These are phyloP conservation scores for Geranomyces variabilis DNA, from an alignment of 192 early-diverging fungal genomes.

Conservation along the genomic window DNA sequence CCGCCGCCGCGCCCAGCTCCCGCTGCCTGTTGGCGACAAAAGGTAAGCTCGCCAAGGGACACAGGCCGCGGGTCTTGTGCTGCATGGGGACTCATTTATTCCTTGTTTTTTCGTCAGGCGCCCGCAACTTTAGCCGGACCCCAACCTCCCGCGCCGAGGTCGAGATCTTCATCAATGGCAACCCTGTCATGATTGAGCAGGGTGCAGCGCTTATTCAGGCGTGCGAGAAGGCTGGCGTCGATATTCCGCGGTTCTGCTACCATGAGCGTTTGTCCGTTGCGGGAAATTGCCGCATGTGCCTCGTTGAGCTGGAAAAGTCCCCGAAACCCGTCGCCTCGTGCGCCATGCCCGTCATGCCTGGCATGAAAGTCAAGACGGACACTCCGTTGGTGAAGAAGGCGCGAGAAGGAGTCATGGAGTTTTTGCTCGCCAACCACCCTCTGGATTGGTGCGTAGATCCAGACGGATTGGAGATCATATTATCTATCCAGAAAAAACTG, in stretches of 20 bases:
- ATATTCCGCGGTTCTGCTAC: slow-evolving; percentile 82
- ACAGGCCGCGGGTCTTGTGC: no score
- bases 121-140: slow-evolving; percentile 28
- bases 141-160: slow-evolving; percentile 33
- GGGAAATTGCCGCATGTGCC: slow-evolving; percentile 99
- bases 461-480: slow-evolving; percentile 29
- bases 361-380: slow-evolving; percentile 96
- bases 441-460: slow-evolving; percentile 74
- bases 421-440: slow-evolving; percentile 95
- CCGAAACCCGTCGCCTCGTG: slow-evolving; percentile 97
- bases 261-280: slow-evolving; percentile 94
- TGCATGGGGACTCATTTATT: no score
- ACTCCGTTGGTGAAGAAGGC: slow-evolving; percentile 95
- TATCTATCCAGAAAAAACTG: no score
- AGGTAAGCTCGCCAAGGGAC: no score
- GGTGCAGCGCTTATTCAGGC: slow-evolving; percentile 97
- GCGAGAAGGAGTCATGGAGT: slow-evolving; percentile 75
- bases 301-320: slow-evolving; percentile 95
- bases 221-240: slow-evolving; percentile 92
- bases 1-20: slow-evolving; percentile 14
- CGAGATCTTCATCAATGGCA: slow-evolving; percentile 82
- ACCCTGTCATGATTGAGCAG: slow-evolving; percentile 84
- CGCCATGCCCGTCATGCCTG: slow-evolving; percentile 95
- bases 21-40: no score
- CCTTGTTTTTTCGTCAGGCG: slow-evolving; percentile 3